These are phyloP conservation scores for Aspergillus tamarii DNA, from an alignment of 2,329 filamentous ascomycete species.

Conservation along the genomic window DNA sequence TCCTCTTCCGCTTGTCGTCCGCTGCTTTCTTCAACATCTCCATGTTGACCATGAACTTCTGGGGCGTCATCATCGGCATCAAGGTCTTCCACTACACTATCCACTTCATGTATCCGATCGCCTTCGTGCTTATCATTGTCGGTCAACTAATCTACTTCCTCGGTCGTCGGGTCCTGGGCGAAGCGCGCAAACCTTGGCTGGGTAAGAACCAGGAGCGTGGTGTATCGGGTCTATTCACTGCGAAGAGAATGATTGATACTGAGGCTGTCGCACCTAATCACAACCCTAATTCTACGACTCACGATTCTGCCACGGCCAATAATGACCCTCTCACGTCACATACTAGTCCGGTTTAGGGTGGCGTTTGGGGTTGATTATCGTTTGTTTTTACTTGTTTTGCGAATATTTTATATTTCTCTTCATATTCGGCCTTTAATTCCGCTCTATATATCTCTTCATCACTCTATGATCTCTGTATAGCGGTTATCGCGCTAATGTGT, in stretches of 20 bases:
- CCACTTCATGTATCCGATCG: conserved; percentile 92
- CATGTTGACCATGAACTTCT: conserved; percentile 92
- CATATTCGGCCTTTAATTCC: background rate
- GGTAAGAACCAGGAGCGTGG: conserved; percentile 83
- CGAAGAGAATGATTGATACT: conserved; percentile 69
- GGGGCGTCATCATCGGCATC: conserved; percentile 91
- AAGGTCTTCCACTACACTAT: conserved; percentile 79
- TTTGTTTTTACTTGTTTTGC: background rate
- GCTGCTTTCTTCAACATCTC: conserved; percentile 98
- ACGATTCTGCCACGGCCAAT: conserved; percentile 3
- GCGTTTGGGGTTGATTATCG: conserved; percentile 2
- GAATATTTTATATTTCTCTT: background rate
- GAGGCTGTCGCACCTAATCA: conserved; percentile 14
- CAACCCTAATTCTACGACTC: conserved; percentile 17
- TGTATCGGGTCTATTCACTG: conserved; percentile 79
- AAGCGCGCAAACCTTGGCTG: conserved; percentile 91
- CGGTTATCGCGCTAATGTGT: background rate
- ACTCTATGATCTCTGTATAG: background rate
- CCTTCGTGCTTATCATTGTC: conserved; percentile 88
- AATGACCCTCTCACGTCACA: conserved; percentile 8
- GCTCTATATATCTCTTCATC: background rate
- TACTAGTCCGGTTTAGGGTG: conserved; percentile 14
- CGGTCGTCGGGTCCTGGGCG: conserved; percentile 77
- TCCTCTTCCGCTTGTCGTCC: conserved; percentile 85
- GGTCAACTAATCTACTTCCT: conserved; percentile 88